Evolutionary conservation across 768 basidiomycete genomes (phyloP), one percentile per base, ranked within the genome.

Genomic region (Xanthoconium stramineum): DNA sequence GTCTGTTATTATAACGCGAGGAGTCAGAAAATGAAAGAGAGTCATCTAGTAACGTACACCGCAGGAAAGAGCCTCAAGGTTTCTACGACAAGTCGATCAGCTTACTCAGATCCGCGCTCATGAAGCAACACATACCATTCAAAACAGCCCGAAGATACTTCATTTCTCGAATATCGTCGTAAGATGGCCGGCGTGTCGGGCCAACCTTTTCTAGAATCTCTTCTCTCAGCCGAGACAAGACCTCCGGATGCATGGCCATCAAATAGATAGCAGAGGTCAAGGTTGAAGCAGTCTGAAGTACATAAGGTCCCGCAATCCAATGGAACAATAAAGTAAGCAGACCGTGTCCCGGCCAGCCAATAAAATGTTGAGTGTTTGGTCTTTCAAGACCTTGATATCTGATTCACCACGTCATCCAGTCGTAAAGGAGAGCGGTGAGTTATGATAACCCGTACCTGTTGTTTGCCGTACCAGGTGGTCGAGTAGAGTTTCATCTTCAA

Each of bases 301-400:
- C 6, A 45, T 61, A 42, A 52, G 48, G 37, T n/a, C 24, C 28
- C 30, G 19, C 20, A 17, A 32, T 6, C n/a, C 28, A 15, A 39
- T 19, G 20, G 15, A 44, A 40, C 30, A 28, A 36, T 4, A 30
- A 38, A 8, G 4, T 2, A 5, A n/a, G 61, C 67, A 58, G 44
- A 76, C 76, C 19, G 77, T 77, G 57, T 78, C 79, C 15, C 78
- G 61, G 13, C 77, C 76, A 20, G 80, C 79, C 10, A 80, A 66
- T 38, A 80, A 57, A 44, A 80, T 72, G 47, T 75, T 78, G 50
- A 79, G 54, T 12, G 72, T 75, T 57, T 78, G 74, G 48, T 78
- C 78, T 51, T 69, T 74, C 20, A 80, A 51, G 17, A 76, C 52
- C 20, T 63, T 68, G 56, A 61, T 36, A 20, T 74, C 72, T 74